Percentiles rank a stretch among this genome's conserved stretches.
Conservation (phyloP, 176 grass and related monocot genomes). For the Eragrostis curvula region DNA sequence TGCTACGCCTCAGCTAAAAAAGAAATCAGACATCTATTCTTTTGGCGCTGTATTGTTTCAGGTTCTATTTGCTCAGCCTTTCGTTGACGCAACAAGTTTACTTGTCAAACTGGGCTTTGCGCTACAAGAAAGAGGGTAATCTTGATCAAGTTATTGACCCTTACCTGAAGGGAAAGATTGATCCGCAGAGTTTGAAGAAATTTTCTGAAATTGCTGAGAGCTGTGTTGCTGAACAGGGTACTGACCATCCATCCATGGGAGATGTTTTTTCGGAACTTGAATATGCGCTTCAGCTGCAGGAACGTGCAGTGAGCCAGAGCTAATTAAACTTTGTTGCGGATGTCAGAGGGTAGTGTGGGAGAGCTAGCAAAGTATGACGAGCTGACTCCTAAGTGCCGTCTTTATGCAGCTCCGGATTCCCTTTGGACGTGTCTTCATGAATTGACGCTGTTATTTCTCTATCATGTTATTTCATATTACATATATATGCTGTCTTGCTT, state of each 20-base stretch:
- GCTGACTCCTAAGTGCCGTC: no score
- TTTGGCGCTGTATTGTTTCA: constrained; percentile 3
- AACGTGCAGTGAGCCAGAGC: neutral
- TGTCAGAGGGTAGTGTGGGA: no score
- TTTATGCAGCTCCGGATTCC: no score
- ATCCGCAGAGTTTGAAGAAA: neutral
- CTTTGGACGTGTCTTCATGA: no score
- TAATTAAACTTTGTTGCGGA: no score
- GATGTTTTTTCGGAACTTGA: neutral
- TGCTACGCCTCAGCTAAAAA: rapidly evolving
- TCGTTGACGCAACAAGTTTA: neutral
- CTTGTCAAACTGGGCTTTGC: neutral
- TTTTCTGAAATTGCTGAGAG: neutral
- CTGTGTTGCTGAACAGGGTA: neutral
- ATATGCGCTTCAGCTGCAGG: neutral
- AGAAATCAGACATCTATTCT: constrained; percentile 20
- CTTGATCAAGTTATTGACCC: neutral
- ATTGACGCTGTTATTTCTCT: no score
- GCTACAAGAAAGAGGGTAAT: neutral
- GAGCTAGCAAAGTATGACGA: no score
- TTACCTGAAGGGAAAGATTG: neutral
- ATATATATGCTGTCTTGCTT: no score
- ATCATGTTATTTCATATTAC: no score
- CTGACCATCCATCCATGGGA: neutral
- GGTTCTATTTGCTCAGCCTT: neutral